A percentile compares a stretch with the other conserved stretches of the same genome.
phyloP scores from a whole-genome alignment of 345 rosid genomes.

The Lepidium sativum region DNA sequence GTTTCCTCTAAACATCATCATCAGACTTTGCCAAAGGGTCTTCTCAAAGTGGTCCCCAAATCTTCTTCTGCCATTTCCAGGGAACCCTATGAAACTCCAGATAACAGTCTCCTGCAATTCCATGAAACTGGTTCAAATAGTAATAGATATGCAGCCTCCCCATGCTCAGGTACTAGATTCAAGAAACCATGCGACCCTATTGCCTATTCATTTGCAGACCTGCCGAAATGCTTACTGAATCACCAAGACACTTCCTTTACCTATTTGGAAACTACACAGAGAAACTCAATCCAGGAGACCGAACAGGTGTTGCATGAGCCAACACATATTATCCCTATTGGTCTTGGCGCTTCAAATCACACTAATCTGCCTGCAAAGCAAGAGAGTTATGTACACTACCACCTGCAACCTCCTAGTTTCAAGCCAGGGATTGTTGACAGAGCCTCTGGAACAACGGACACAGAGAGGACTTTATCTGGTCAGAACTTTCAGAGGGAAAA shows the following conservation, averaged over 20 bases:
- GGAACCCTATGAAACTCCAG: slow-evolving; percentile 24
- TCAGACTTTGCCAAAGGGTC: slow-evolving; percentile 44
- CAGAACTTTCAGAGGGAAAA: slow-evolving; percentile 24
- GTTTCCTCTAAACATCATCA: slow-evolving; percentile 18
- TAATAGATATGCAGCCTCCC: slow-evolving; percentile 17
- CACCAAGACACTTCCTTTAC: slow-evolving; percentile 27
- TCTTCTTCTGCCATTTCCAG: slow-evolving; percentile 24
- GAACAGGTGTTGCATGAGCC: slow-evolving; percentile 20
- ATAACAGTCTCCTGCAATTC: background rate
- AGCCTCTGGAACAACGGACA: slow-evolving; percentile 23
- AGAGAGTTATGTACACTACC: slow-evolving; percentile 23
- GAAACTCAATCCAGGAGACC: slow-evolving; percentile 21
- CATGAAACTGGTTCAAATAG: slow-evolving; percentile 8
- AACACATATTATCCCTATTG: slow-evolving; percentile 21
- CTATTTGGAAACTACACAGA: slow-evolving; percentile 20
- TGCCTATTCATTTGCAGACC: slow-evolving; percentile 18
- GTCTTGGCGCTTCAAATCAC: slow-evolving; percentile 12
- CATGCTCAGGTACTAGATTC: slow-evolving; percentile 22
- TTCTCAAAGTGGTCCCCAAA: slow-evolving; percentile 48
- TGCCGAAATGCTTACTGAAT: slow-evolving; percentile 31
- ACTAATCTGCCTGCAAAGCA: slow-evolving; percentile 13
- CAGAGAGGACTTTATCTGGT: slow-evolving; percentile 15
- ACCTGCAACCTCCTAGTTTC: slow-evolving; percentile 12
- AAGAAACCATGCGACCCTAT: slow-evolving; percentile 22
- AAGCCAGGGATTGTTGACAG: slow-evolving; percentile 23